These are phyloP conservation scores for Melanogaster broomeanus DNA, from an alignment of 768 basidiomycete species.

Conservation along the genomic window DNA sequence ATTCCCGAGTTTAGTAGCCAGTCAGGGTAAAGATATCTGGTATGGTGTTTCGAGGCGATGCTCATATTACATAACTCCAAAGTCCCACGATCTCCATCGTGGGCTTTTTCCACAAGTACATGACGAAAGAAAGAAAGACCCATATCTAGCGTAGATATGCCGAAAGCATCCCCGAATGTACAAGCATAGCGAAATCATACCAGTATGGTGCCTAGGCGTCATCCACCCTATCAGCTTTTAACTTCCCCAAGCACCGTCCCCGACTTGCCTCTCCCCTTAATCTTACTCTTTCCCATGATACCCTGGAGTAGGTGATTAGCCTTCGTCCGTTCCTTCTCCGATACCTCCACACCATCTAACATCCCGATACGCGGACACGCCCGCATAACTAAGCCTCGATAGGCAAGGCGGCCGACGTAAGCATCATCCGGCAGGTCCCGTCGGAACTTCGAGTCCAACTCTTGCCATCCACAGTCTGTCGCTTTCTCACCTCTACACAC, in stretches of 20 bases:
- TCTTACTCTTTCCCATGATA: constrained; percentile 45
- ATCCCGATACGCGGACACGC: constrained; percentile 63
- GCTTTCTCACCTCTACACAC: constrained; percentile 33
- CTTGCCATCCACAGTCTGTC: constrained; percentile 57
- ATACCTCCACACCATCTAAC: constrained; percentile 86
- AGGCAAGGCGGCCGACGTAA: constrained; percentile 85
- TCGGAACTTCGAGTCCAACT: constrained; percentile 83
- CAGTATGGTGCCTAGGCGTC: too few species aligned
- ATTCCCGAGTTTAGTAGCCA: neutral
- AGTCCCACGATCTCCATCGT: too few species aligned
- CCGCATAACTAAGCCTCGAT: constrained; percentile 86
- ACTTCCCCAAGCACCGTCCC: constrained; percentile 15
- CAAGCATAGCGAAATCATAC: constrained; percentile 31
- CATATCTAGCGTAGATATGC: neutral
- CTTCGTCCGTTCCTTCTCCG: constrained; percentile 83
- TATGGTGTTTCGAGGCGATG: too few species aligned
- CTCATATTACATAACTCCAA: too few species aligned
- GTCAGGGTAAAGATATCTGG: too few species aligned
- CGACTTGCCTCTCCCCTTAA: constrained; percentile 27
- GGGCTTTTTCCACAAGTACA: too few species aligned
- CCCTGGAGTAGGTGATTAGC: constrained; percentile 67
- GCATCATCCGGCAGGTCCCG: constrained; percentile 85
- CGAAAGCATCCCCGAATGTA: neutral
- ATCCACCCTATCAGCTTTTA: constrained; percentile 28
- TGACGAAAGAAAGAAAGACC: neutral